Conservation (phyloP, 352 stramenopile genomes). For the Globisporangium paroecandrum region DNA sequence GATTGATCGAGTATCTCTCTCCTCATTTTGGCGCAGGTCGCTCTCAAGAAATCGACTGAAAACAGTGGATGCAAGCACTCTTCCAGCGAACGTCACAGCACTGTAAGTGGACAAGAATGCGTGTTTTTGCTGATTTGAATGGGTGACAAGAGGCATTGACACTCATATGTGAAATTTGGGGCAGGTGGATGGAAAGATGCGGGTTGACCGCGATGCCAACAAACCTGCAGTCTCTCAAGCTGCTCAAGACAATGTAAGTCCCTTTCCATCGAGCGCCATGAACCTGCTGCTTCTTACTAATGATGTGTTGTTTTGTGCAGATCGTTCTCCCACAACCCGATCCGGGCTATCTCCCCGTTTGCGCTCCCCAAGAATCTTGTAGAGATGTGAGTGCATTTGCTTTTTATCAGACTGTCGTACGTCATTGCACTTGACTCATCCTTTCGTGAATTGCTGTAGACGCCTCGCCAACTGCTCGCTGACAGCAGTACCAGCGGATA, state of each 20-base stretch:
- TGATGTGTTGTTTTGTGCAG: neutral
- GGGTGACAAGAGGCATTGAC: neutral
- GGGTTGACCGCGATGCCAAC: neutral
- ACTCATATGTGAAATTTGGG: neutral
- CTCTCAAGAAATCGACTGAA: conserved; percentile 11
- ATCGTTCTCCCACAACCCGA: conserved; percentile 13
- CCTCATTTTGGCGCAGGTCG: neutral
- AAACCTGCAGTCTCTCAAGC: conserved; percentile 10
- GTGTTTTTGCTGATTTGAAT: neutral
- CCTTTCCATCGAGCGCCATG: neutral
- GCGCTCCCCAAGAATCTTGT: conserved; percentile 11
- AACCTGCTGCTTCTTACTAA: neutral
- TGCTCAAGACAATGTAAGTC: conserved; percentile 13
- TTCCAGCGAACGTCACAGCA: conserved; percentile 6
- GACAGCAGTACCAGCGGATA: neutral
- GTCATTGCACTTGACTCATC: neutral
- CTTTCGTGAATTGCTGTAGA: neutral
- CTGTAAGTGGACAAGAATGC: conserved; percentile 8
- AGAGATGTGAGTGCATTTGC: conserved; percentile 6
- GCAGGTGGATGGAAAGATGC: conserved; percentile 14
- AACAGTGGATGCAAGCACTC: conserved; percentile 4
- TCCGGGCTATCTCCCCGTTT: neutral
- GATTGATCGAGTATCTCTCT: no score
- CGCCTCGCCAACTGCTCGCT: conserved; percentile 17
- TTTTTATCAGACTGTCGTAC: neutral